Conservation (phyloP, 257 asterid genomes). For the Przewalskia tangutica region DNA sequence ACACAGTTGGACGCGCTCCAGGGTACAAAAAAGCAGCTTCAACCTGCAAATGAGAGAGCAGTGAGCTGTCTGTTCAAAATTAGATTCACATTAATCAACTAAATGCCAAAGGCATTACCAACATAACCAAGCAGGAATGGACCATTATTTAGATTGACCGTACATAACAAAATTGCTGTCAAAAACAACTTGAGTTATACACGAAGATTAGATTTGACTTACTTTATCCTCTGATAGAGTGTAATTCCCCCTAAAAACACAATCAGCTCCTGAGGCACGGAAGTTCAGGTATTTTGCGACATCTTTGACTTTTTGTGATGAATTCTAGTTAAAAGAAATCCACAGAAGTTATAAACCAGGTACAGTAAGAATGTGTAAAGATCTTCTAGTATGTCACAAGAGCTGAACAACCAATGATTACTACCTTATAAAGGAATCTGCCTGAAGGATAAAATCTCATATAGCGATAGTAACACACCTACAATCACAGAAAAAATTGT, state of each 20-base stretch:
- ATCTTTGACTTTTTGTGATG: constrained; percentile 79
- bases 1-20: constrained; percentile 85
- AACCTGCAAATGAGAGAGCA: constrained; percentile 37
- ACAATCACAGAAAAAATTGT: constrained; percentile 17
- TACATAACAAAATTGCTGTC: background rate
- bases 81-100: background rate
- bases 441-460: constrained; percentile 92
- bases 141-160: background rate
- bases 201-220: background rate
- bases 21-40: constrained; percentile 94
- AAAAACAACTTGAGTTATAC: background rate
- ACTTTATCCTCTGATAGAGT: constrained; percentile 86
- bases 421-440: constrained; percentile 85
- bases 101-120: background rate
- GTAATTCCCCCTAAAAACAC: constrained; percentile 69
- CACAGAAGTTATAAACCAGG: background rate
- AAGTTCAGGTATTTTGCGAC: constrained; percentile 74
- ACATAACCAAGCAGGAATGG: background rate
- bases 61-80: constrained; percentile 3
- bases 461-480: constrained; percentile 96
- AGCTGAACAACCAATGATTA: constrained; percentile 3
- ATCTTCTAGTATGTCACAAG: background rate
- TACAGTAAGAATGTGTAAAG: background rate
- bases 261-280: constrained; percentile 50
- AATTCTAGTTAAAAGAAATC: constrained; percentile 37